A percentile compares a stretch with the other conserved stretches of the same genome.
Evolutionary conservation across 2,329 filamentous ascomycete species (phyloP).

Genomic region (Juglanconis juglandina): DNA sequence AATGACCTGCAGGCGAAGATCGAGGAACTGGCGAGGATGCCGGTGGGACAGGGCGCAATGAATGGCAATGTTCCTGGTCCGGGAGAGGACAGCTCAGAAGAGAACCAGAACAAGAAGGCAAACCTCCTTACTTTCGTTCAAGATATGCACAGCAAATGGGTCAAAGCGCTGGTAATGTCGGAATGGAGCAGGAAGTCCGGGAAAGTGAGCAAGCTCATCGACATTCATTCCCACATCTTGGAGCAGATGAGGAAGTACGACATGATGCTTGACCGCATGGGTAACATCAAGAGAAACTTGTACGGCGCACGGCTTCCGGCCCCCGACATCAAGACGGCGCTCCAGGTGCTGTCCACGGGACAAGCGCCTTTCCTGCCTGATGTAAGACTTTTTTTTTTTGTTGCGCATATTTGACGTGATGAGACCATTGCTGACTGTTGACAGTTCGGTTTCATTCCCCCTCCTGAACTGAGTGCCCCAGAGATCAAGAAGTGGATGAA

Average conservation of each 20-base stretch:
- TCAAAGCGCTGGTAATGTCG: slow-evolving; percentile 85
- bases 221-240: slow-evolving; percentile 74
- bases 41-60: slow-evolving; percentile 48
- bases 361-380: slow-evolving; percentile 76
- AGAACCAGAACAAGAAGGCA: slow-evolving; percentile 74
- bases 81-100: slow-evolving; percentile 55
- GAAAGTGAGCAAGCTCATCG: slow-evolving; percentile 82
- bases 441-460: slow-evolving; percentile 73
- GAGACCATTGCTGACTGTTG: slow-evolving; percentile 29
- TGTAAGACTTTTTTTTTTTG: slow-evolving; percentile 40
- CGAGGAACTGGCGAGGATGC: slow-evolving; percentile 65
- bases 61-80: slow-evolving; percentile 47
- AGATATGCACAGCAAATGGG: slow-evolving; percentile 78
- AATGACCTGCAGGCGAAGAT: slow-evolving; percentile 72
- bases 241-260: slow-evolving; percentile 60
- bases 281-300: slow-evolving; percentile 70
- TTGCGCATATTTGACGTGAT: slow-evolving; percentile 19
- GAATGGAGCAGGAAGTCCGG: slow-evolving; percentile 82
- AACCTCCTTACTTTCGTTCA: slow-evolving; percentile 74
- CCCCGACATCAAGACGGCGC: slow-evolving; percentile 84
- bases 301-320: slow-evolving; percentile 74
- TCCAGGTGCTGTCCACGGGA: slow-evolving; percentile 78
- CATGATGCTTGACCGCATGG: slow-evolving; percentile 58
- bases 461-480: slow-evolving; percentile 65
- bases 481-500: slow-evolving; percentile 72